Evolutionary conservation across 441 rosid genomes (phyloP).

Genomic region (Gossypium lobatum): DNA sequence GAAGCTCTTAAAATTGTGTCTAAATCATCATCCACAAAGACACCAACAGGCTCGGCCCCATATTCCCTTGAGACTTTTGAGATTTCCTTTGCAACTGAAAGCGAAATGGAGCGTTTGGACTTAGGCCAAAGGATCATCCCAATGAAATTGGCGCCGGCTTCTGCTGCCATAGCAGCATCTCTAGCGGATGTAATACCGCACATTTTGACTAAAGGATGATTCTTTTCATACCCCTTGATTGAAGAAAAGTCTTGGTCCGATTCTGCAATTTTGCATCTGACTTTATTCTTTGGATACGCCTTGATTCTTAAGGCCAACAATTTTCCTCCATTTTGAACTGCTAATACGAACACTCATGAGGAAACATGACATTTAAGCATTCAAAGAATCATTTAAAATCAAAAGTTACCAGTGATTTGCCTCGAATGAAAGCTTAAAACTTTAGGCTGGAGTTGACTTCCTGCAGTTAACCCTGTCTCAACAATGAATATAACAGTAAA

Average conservation of each 20-base stretch:
- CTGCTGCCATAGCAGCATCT: conserved; percentile 85
- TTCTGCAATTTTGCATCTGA: conserved; percentile 22
- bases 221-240: conserved; percentile 25
- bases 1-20: conserved; percentile 57
- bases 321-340: conserved; percentile 27
- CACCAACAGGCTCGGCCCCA: conserved; percentile 78
- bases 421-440: conserved; percentile 20
- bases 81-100: conserved; percentile 65
- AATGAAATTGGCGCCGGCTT: conserved; percentile 64
- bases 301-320: conserved; percentile 13
- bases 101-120: conserved; percentile 74
- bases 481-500: conserved; percentile 2
- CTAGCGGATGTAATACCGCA: conserved; percentile 72
- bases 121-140: conserved; percentile 90
- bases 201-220: conserved; percentile 62
- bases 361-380: not conserved
- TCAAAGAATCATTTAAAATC: not conserved
- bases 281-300: conserved; percentile 18
- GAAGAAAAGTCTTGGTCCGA: conserved; percentile 22
- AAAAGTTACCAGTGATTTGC: conserved; percentile 30
- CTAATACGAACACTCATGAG: not conserved
- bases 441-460: conserved; percentile 27
- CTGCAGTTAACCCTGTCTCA: conserved; percentile 28
- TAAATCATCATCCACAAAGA: conserved; percentile 77
- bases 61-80: conserved; percentile 65